A percentile compares a stretch with the other conserved stretches of the same genome.
These are phyloP conservation scores for Dorcoceras hygrometricum DNA, from an alignment of 257 asterid genomes.

Conservation along the genomic window DNA sequence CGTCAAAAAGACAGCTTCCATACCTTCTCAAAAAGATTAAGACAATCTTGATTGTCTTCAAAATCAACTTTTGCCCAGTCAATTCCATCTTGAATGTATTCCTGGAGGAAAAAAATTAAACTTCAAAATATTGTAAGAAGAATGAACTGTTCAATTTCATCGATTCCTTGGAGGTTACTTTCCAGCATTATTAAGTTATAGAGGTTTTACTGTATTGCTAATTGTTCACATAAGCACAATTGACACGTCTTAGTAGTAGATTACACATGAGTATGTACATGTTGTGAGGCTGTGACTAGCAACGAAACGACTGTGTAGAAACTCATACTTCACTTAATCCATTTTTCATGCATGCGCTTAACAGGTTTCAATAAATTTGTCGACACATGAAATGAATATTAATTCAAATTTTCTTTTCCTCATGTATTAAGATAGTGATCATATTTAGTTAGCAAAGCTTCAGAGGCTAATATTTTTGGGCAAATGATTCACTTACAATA, in stretches of 20 bases:
- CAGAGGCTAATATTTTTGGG: not conserved
- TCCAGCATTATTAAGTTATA: too few species aligned
- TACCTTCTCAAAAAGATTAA: slow-evolving; percentile 96
- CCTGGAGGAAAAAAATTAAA: slow-evolving; percentile 46
- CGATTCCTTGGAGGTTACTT: slow-evolving; percentile 21
- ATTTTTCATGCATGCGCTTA: not conserved
- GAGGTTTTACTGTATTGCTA: not conserved
- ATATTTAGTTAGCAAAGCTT: too few species aligned
- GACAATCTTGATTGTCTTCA: slow-evolving; percentile 97
- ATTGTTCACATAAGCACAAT: not conserved
- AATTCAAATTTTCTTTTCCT: too few species aligned
- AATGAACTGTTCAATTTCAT: slow-evolving; percentile 12
- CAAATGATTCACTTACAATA: not conserved
- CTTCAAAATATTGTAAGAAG: slow-evolving; percentile 20
- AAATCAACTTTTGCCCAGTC: slow-evolving; percentile 97
- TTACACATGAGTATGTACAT: not conserved
- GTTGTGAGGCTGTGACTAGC: not conserved
- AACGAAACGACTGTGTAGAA: not conserved
- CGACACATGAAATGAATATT: not conserved
- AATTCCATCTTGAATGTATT: slow-evolving; percentile 95
- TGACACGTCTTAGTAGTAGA: not conserved
- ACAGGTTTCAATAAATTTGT: not conserved
- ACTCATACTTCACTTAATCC: not conserved
- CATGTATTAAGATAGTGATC: not conserved
- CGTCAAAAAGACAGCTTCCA: slow-evolving; percentile 21